Evolutionary conservation across 2,329 filamentous ascomycete species (phyloP).

Genomic region (Cryphonectria japonica): DNA sequence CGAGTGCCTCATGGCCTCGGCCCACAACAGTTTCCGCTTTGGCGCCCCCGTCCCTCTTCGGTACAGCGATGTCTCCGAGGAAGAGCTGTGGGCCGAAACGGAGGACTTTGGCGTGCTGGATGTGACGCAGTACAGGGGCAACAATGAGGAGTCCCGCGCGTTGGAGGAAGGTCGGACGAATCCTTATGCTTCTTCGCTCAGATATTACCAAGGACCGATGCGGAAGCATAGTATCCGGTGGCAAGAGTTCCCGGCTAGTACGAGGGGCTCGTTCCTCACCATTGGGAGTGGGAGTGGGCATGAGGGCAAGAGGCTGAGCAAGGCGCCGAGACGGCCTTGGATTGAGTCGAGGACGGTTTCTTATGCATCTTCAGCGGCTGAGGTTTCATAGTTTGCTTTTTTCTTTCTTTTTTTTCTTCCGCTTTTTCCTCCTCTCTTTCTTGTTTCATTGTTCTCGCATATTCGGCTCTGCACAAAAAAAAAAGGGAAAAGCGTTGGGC

Average conservation of each 20-base stretch:
- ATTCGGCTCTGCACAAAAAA: background rate
- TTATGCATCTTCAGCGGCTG: slow-evolving; percentile 21
- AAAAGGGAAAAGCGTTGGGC: background rate
- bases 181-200: background rate
- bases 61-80: slow-evolving; percentile 31
- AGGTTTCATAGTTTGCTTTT: background rate
- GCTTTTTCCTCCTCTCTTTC: background rate
- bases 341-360: slow-evolving; percentile 26
- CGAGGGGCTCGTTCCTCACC: slow-evolving; percentile 21
- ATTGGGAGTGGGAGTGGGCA: slow-evolving; percentile 12
- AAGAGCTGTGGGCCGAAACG: slow-evolving; percentile 31
- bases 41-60: slow-evolving; percentile 30
- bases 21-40: slow-evolving; percentile 32
- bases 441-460: background rate
- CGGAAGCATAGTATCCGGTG: slow-evolving; percentile 27
- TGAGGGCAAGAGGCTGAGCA: slow-evolving; percentile 28
- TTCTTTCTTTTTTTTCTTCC: background rate
- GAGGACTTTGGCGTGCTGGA: slow-evolving; percentile 32
- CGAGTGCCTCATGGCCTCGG: slow-evolving; percentile 25
- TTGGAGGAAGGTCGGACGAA: slow-evolving; percentile 10
- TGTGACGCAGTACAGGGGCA: slow-evolving; percentile 24
- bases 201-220: slow-evolving; percentile 11
- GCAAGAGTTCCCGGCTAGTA: slow-evolving; percentile 30
- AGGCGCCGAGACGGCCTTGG: slow-evolving; percentile 26
- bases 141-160: background rate